Conservation (phyloP, 164 flowering plant species). For the Platanus orientalis region DNA sequence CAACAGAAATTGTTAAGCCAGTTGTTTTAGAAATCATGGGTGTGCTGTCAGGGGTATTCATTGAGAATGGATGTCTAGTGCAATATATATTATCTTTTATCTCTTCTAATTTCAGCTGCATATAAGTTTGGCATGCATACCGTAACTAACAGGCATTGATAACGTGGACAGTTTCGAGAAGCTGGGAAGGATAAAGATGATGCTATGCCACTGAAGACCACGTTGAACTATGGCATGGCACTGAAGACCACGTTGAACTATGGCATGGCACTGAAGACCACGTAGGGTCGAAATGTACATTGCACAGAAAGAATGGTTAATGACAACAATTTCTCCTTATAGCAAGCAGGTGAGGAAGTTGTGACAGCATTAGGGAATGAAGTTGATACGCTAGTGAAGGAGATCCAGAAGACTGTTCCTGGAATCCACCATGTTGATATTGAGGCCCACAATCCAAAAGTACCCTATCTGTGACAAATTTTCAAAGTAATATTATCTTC, state of each 20-base stretch:
- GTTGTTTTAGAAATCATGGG: background rate
- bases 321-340: background rate
- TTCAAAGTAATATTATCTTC: background rate
- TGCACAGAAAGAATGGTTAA: too few relatives aligned
- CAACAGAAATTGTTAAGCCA: background rate
- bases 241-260: slow-evolving; percentile 80
- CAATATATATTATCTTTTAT: background rate
- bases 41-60: background rate
- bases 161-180: slow-evolving; percentile 66
- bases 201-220: slow-evolving; percentile 51
- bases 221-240: slow-evolving; percentile 91
- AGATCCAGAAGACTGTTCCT: slow-evolving; percentile 83
- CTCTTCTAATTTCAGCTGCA: background rate
- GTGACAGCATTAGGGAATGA: slow-evolving; percentile 96
- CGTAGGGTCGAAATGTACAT: slow-evolving; percentile 44
- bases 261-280: slow-evolving; percentile 78
- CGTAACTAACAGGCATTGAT: slow-evolving; percentile 10
- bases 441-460: slow-evolving; percentile 58
- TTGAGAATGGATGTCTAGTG: background rate
- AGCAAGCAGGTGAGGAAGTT: slow-evolving; percentile 90
- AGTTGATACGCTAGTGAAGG: slow-evolving; percentile 92
- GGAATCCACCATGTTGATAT: slow-evolving; percentile 65
- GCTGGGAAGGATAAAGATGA: slow-evolving; percentile 68
- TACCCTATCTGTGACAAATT: slow-evolving; percentile 23
- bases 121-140: background rate